Evolutionary conservation across 805 yeast genomes (phyloP).

Genomic region (Starmerella asiatica): DNA sequence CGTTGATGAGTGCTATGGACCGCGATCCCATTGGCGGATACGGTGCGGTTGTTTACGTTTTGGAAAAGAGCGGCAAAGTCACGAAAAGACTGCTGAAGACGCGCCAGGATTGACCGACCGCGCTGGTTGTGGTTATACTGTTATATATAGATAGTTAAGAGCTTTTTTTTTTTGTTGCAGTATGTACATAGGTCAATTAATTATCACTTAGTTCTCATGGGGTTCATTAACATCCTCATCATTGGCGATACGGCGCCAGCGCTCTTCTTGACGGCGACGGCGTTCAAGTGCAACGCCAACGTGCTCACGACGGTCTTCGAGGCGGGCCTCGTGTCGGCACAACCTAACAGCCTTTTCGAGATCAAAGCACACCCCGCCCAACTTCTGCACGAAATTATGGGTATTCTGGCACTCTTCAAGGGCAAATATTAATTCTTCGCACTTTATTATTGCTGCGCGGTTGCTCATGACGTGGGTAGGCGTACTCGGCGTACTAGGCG

Average conservation of each 20-base stretch:
- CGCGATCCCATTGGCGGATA: conserved; percentile 96
- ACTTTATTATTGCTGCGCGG: conserved; percentile 32
- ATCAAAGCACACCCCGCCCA: conserved; percentile 72
- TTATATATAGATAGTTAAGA: no score
- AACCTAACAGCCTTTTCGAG: conserved; percentile 64
- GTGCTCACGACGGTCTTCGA: conserved; percentile 41
- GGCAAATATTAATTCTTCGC: conserved; percentile 72
- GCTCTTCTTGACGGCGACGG: conserved; percentile 40
- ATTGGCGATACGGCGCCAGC: conserved; percentile 37
- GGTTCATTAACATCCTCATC: conserved; percentile 60
- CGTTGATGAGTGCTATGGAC: conserved; percentile 85
- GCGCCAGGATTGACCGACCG: conserved; percentile 64
- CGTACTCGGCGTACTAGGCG: no score
- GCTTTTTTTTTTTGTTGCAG: no score
- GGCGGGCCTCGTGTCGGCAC: conserved; percentile 70
- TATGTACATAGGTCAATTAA: no score
- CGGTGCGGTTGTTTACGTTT: conserved; percentile 91
- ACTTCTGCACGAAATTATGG: conserved; percentile 46
- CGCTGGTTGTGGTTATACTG: conserved; percentile 1
- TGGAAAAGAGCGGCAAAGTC: conserved; percentile 56
- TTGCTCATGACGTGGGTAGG: conserved; percentile 23
- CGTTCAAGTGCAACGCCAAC: conserved; percentile 41
- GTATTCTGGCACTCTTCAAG: conserved; percentile 75
- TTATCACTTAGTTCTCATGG: no score
- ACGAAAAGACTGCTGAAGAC: conserved; percentile 77